Percentiles rank a stretch among this genome's conserved stretches.
phyloP scores from a whole-genome alignment of 257 asterid species.

The Eucommia ulmoides region DNA sequence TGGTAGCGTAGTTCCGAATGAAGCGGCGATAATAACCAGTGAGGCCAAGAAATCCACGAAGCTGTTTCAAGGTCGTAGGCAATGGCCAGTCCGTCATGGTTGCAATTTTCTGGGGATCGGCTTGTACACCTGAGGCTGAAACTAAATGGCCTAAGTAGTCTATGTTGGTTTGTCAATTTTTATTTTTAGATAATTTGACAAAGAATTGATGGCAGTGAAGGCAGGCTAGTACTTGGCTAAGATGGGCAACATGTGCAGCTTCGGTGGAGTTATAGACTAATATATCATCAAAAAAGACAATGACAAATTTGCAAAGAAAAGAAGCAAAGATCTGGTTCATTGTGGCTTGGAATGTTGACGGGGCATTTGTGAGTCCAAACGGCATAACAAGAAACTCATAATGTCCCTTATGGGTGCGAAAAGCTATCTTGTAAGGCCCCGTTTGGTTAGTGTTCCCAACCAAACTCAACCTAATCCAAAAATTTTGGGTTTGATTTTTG shows the following conservation, averaged over 20 bases:
- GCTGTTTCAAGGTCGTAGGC: background rate
- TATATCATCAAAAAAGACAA: too few species aligned
- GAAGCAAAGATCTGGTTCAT: background rate
- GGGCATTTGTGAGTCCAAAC: background rate
- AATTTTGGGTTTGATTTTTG: too few species aligned
- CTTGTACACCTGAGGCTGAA: background rate
- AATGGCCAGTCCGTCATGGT: background rate
- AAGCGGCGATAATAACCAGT: background rate
- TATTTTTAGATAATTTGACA: background rate
- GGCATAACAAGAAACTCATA: background rate
- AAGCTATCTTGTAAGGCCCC: too few species aligned
- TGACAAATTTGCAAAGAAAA: too few species aligned
- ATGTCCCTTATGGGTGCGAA: too few species aligned
- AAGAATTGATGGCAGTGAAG: background rate
- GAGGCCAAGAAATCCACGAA: background rate
- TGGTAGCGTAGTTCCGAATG: background rate
- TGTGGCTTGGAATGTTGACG: constrained; percentile 1
- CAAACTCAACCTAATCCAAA: too few species aligned
- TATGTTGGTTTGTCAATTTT: background rate
- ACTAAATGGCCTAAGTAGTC: constrained; percentile 2
- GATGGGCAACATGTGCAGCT: background rate
- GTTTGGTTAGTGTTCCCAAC: too few species aligned
- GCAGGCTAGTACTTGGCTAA: background rate
- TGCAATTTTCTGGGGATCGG: background rate
- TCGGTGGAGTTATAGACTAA: too few species aligned